Evolutionary conservation across 352 stramenopile genomes (phyloP), one percentile per base, ranked within the genome.

Genomic region (Paralagenidium karlingii): DNA sequence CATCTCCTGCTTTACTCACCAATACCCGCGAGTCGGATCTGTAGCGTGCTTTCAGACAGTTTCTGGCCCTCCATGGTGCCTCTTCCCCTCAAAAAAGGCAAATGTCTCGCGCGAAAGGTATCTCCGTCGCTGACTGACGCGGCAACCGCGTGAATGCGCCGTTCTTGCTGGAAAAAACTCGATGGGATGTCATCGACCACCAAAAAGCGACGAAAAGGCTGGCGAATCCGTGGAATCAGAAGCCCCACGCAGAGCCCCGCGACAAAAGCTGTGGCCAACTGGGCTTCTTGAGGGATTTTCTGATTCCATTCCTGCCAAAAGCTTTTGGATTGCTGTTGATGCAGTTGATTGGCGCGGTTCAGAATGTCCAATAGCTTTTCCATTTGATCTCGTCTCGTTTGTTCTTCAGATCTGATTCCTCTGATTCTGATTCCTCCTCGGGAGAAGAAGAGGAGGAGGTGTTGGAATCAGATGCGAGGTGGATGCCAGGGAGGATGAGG

Each of bases 161-260:
- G 55, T 40, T 87, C 58, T 7, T 82, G 27, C 30, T 82, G 45
- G 59, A 93, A 90, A 30, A 75, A 67, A 37, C 47, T 55, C 34
- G 66, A 63, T 20, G 80, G 80, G 33, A 93, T 60, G 54, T 93
- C 75, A 13, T 83, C 75, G 24, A 88, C 77, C 2, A 75, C 91
- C 45, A 55, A 47, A 36, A 79, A 86, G 10, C 71, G 62, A 7
- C 69, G 68, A 49, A 89, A 86, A 8, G 69, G 64, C 46, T 68
- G 69, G 15, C 60, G 62, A 34, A 89, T 44, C 34, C 55, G 51
- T 0, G 75, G 67, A 15, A 83, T 44, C 20, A 77, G 27, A 25
- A 86, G 49, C 0, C 71, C 75, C 5, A 85, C 37, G 28, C 61
- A 58, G 7, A 88, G 18, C 5, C 75, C 75, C 8, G 61, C 40